These are phyloP conservation scores for Thermochaetoides thermophila DNA, from an alignment of 495 filamentous ascomycete genomes.

Conservation along the genomic window DNA sequence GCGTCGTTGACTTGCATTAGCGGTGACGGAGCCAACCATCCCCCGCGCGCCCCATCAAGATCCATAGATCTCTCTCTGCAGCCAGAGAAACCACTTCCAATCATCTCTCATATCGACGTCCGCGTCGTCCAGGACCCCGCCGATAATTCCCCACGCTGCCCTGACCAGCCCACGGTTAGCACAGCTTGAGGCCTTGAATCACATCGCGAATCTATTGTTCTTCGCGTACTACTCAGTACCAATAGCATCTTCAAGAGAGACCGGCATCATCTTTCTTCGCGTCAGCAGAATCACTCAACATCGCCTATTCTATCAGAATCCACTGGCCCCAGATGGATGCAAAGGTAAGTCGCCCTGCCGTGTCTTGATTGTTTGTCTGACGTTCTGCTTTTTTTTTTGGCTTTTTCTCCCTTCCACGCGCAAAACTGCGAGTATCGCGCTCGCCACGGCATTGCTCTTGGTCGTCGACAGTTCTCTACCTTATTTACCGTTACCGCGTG, in stretches of 20 bases:
- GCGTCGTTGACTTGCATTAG: too few species aligned
- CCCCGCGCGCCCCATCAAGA: too few species aligned
- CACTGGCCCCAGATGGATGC: conserved; percentile 19
- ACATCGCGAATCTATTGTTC: background rate
- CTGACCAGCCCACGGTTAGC: background rate
- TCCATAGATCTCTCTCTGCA: too few species aligned
- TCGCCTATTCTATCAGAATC: conserved; percentile 1
- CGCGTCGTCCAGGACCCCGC: background rate
- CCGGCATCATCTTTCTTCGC: conserved; percentile 4
- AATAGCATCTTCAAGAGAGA: background rate
- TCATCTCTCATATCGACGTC: too few species aligned
- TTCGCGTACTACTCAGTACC: conserved; percentile 1
- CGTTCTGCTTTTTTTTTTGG: background rate
- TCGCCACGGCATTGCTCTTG: too few species aligned
- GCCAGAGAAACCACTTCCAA: too few species aligned
- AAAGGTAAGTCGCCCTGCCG: too few species aligned
- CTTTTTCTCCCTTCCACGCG: conserved; percentile 7
- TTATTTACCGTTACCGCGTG: too few species aligned
- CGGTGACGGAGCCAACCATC: too few species aligned
- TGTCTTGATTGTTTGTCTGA: too few species aligned
- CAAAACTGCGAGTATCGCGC: too few species aligned
- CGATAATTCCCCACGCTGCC: background rate
- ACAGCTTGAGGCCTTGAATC: background rate
- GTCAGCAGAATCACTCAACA: conserved; percentile 9
- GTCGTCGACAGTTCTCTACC: too few species aligned